These are phyloP conservation scores for Bacidia rubella DNA, from an alignment of 495 filamentous ascomycete genomes.

Conservation along the genomic window DNA sequence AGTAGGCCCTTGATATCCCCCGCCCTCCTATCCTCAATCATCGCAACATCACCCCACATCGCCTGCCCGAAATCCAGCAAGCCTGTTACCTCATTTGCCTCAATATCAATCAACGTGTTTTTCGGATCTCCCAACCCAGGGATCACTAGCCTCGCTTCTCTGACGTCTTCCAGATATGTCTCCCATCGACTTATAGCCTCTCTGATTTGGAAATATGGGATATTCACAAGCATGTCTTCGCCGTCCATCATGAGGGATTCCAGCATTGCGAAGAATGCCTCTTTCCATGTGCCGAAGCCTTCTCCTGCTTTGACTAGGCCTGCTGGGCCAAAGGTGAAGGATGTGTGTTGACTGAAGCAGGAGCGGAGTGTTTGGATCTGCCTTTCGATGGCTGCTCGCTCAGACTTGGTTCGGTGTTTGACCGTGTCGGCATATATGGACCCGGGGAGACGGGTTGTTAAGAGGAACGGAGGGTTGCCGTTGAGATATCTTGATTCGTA, in stretches of 20 bases:
- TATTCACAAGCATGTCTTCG: constrained; percentile 53
- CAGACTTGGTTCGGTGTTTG: constrained; percentile 23
- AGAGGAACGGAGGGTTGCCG: constrained; percentile 34
- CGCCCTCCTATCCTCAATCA: constrained; percentile 28
- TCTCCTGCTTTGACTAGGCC: constrained; percentile 32
- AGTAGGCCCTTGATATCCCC: constrained; percentile 29
- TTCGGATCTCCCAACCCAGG: constrained; percentile 40
- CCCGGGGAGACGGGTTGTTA: constrained; percentile 37
- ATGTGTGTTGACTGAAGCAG: constrained; percentile 28
- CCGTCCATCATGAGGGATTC: constrained; percentile 53
- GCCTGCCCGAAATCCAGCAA: constrained; percentile 34
- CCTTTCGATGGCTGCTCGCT: constrained; percentile 32
- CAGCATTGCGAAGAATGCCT: constrained; percentile 45
- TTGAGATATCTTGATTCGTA: constrained; percentile 29
- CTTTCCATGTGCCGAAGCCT: constrained; percentile 45
- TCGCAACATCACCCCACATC: constrained; percentile 36
- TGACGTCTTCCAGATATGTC: constrained; percentile 41
- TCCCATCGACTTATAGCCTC: constrained; percentile 34
- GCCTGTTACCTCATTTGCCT: constrained; percentile 31
- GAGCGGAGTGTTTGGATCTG: constrained; percentile 26
- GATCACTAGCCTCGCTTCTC: constrained; percentile 41
- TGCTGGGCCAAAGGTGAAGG: constrained; percentile 35
- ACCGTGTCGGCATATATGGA: constrained; percentile 29
- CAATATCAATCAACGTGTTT: constrained; percentile 44
- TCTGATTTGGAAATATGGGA: constrained; percentile 53